Percentiles rank a stretch among this genome's conserved stretches.
Evolutionary conservation across 2,329 filamentous ascomycete species (phyloP).

Genomic region (Grosmannia clavigera): DNA sequence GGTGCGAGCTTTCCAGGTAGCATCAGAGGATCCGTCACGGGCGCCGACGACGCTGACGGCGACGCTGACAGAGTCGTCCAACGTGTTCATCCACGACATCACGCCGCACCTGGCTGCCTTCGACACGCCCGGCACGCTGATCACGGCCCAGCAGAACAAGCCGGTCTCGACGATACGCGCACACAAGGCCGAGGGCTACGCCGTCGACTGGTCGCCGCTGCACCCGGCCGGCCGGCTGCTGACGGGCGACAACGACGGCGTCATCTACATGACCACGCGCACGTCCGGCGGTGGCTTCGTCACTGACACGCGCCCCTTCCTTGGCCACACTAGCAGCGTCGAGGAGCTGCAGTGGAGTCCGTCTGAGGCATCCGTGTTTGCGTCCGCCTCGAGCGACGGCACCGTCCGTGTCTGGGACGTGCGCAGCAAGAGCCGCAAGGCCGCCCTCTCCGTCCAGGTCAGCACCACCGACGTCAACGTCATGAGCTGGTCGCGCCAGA

Average conservation of each 20-base stretch:
- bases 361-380: slow-evolving; percentile 83
- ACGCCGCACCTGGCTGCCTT: slow-evolving; percentile 82
- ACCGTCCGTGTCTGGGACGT: slow-evolving; percentile 95
- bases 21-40: slow-evolving; percentile 54
- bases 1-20: slow-evolving; percentile 74
- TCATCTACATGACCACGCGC: slow-evolving; percentile 78
- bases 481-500: slow-evolving; percentile 86
- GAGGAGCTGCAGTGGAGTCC: slow-evolving; percentile 98
- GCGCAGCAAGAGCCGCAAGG: slow-evolving; percentile 74
- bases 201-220: slow-evolving; percentile 87
- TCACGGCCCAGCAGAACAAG: slow-evolving; percentile 76
- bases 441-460: slow-evolving; percentile 78
- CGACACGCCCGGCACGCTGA: slow-evolving; percentile 71
- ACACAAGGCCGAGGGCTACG: slow-evolving; percentile 90
- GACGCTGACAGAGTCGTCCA: slow-evolving; percentile 79
- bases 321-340: slow-evolving; percentile 71
- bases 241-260: slow-evolving; percentile 81
- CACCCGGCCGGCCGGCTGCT: slow-evolving; percentile 72
- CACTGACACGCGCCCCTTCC: slow-evolving; percentile 72
- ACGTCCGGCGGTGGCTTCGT: slow-evolving; percentile 82
- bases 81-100: slow-evolving; percentile 89
- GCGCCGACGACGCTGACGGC: slow-evolving; percentile 77
- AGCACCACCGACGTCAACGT: slow-evolving; percentile 87
- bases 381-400: slow-evolving; percentile 86
- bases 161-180: slow-evolving; percentile 77